Evolutionary conservation across 1,284 basidiomycete species (phyloP).

Genomic region (Porodaedalea pini): DNA sequence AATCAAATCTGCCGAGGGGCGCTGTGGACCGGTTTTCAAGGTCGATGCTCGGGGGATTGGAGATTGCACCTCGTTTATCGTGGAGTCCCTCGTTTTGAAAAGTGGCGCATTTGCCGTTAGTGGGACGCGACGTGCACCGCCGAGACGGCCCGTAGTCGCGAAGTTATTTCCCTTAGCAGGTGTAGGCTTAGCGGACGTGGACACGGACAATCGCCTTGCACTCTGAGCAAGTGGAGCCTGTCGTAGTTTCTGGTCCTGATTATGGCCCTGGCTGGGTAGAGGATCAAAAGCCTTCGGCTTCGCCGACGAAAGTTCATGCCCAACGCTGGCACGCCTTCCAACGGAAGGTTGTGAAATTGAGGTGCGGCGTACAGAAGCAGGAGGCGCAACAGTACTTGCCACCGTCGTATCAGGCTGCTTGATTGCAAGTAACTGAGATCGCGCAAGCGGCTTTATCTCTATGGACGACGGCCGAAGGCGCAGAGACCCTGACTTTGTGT

Average conservation of each 20-base stretch:
- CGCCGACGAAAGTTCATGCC: neutral
- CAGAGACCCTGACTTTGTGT: neutral
- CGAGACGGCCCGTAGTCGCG: neutral
- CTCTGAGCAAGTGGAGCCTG: neutral
- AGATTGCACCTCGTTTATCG: neutral
- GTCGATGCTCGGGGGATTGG: neutral
- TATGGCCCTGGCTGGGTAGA: neutral
- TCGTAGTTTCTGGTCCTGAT: neutral
- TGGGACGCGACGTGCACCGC: slow-evolving; percentile 17
- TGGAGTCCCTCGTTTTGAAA: neutral
- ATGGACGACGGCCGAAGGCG: neutral
- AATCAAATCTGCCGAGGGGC: neutral
- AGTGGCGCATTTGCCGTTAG: slow-evolving; percentile 11
- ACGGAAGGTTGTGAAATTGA: neutral
- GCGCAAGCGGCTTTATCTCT: slow-evolving; percentile 1
- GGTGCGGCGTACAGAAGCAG: neutral
- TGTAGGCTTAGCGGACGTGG: neutral
- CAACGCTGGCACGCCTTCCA: slow-evolving; percentile 1
- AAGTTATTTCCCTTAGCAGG: neutral
- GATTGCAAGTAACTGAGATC: neutral
- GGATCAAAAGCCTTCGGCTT: neutral
- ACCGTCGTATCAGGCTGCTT: neutral
- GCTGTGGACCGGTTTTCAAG: slow-evolving; percentile 3
- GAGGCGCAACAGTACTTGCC: neutral
- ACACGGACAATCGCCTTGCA: slow-evolving; percentile 6